These are phyloP conservation scores for Schizonepeta tenuifolia DNA, from an alignment of 257 asterid species.

Conservation along the genomic window DNA sequence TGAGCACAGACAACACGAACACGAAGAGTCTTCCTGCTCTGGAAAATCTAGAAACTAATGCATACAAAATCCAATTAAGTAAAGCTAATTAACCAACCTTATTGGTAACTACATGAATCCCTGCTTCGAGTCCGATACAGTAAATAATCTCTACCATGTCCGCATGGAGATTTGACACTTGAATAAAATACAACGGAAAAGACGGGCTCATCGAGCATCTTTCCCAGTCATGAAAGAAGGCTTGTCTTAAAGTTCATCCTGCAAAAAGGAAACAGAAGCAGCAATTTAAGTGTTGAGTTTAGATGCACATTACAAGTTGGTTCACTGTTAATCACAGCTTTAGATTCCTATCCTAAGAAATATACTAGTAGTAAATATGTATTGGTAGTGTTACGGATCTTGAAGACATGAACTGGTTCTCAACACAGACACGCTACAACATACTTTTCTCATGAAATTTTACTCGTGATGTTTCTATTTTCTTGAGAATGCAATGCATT, in stretches of 20 bases:
- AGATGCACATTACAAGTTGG: background rate
- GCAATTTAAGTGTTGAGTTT: background rate
- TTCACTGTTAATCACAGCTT: background rate
- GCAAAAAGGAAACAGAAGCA: slow-evolving; percentile 32
- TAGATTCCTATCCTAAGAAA: background rate
- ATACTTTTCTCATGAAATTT: background rate
- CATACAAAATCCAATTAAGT: background rate
- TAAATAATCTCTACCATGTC: background rate
- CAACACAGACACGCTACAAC: background rate
- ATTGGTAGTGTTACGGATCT: too few species aligned
- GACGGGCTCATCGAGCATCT: slow-evolving; percentile 9
- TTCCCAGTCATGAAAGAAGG: slow-evolving; percentile 17
- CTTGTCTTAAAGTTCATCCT: slow-evolving; percentile 60
- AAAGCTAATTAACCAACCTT: background rate
- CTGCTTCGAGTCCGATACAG: slow-evolving; percentile 22
- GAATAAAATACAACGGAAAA: background rate
- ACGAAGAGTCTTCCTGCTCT: slow-evolving; percentile 9
- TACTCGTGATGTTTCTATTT: too few species aligned
- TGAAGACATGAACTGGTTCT: background rate
- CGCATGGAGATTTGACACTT: background rate
- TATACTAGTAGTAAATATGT: too few species aligned
- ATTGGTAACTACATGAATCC: slow-evolving; percentile 2
- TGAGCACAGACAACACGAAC: slow-evolving; percentile 12
- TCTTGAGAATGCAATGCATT: background rate
- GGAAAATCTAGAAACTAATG: background rate